phyloP scores from a whole-genome alignment of 176 grass and related monocot genomes.

The Ananas comosus region DNA sequence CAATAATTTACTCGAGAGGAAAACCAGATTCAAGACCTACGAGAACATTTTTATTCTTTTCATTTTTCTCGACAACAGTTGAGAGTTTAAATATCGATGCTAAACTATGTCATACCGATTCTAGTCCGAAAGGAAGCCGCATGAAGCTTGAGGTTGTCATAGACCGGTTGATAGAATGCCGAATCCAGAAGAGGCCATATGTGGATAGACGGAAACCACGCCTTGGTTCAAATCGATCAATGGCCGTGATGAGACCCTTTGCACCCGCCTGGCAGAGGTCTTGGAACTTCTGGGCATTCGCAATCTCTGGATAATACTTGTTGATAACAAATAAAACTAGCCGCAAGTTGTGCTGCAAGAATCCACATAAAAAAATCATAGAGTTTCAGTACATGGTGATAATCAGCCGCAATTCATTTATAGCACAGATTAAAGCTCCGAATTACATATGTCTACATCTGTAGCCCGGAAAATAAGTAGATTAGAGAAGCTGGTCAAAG shows the following conservation, averaged over 20 bases:
- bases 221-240: conserved; percentile 75
- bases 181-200: conserved; percentile 85
- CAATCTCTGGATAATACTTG: conserved; percentile 72
- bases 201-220: conserved; percentile 76
- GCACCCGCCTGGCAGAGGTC: conserved; percentile 81
- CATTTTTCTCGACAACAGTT: background rate
- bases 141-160: conserved; percentile 82
- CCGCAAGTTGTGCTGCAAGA: conserved; percentile 73
- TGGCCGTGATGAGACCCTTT: conserved; percentile 66
- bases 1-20: background rate
- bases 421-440: background rate
- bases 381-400: background rate
- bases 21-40: background rate
- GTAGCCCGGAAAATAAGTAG: background rate
- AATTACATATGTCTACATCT: background rate
- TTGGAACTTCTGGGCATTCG: conserved; percentile 47
- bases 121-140: conserved; percentile 63
- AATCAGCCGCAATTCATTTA: background rate
- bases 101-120: conserved; percentile 44
- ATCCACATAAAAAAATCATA: background rate
- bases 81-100: background rate
- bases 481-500: background rate
- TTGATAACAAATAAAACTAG: conserved; percentile 70
- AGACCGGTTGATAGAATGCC: conserved; percentile 62
- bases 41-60: conserved; percentile 6